Evolutionary conservation across 192 early-diverging fungal genomes (phyloP).

Genomic region (Dissophora globulifera): DNA sequence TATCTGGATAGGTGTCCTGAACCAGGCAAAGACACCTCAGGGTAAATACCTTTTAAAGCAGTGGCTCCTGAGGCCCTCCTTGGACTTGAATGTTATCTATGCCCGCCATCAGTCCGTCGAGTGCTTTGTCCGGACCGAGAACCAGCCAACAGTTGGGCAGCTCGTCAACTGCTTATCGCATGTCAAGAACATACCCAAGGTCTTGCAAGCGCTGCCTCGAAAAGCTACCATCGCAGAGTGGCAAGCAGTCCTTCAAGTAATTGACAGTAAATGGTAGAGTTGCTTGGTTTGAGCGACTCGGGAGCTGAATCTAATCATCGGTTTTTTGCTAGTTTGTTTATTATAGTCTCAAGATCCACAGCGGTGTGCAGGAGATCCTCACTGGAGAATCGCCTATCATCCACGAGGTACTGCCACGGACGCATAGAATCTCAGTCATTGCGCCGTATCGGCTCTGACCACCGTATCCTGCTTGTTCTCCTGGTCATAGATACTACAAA

Average conservation of each 20-base stretch:
- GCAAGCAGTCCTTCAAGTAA: constrained; percentile 70
- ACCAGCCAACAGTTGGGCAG: constrained; percentile 52
- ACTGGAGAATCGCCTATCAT: constrained; percentile 19
- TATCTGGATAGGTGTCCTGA: constrained; percentile 64
- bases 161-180: constrained; percentile 57
- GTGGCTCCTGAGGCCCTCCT: constrained; percentile 76
- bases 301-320: no score
- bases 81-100: constrained; percentile 58
- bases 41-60: constrained; percentile 67
- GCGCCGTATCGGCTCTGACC: no score
- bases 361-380: constrained; percentile 29
- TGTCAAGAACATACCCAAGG: constrained; percentile 61
- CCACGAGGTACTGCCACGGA: constrained; percentile 27
- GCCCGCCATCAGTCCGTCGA: constrained; percentile 67
- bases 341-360: constrained; percentile 63
- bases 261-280: no score
- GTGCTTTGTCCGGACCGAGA: constrained; percentile 60
- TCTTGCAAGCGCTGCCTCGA: constrained; percentile 55
- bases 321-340: constrained; percentile 69
- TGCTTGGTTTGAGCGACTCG: no score
- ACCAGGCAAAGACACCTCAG: constrained; percentile 67
- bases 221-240: constrained; percentile 66
- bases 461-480: no score
- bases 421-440: no score
- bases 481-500: constrained; percentile 45